Evolutionary conservation across 192 early-diverging fungal genomes (phyloP).

Genomic region (Podila minutissima): DNA sequence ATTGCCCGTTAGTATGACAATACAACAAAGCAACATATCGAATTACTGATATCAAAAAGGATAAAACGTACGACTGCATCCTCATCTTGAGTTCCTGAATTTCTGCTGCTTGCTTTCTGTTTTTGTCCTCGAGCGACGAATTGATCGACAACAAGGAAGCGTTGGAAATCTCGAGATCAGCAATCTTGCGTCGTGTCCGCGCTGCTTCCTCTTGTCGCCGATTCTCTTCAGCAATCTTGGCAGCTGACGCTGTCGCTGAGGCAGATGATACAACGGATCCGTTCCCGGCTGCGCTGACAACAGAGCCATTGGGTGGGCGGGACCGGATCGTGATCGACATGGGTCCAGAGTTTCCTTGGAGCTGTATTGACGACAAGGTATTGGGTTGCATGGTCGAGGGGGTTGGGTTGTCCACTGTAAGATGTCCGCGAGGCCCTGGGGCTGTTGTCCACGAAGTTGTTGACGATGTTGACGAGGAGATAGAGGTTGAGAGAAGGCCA

Average conservation of each 20-base stretch:
- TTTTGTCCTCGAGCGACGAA: constrained; percentile 58
- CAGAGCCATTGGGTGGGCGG: background rate
- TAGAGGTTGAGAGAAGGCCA: constrained; percentile 31
- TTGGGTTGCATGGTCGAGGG: background rate
- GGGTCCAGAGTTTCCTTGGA: background rate
- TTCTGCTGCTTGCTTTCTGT: constrained; percentile 60
- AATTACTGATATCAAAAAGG: background rate
- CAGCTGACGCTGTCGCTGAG: background rate
- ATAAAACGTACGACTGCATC: constrained; percentile 40
- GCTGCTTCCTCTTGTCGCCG: constrained; percentile 35
- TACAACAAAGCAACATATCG: background rate
- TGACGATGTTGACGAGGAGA: constrained; percentile 39
- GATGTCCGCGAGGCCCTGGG: constrained; percentile 4
- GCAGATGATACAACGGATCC: background rate
- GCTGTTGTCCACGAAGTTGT: constrained; percentile 37
- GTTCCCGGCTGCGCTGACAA: too few species aligned
- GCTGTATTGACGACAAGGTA: background rate
- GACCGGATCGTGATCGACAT: background rate
- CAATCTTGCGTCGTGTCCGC: constrained; percentile 53
- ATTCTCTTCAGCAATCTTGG: constrained; percentile 14
- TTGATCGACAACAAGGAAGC: constrained; percentile 60
- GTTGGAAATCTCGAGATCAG: constrained; percentile 67
- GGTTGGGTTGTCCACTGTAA: background rate
- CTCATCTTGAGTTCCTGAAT: constrained; percentile 56
- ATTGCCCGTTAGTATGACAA: background rate